Evolutionary conservation across 2,329 filamentous ascomycete genomes (phyloP), one percentile per base, ranked within the genome.

Genomic region (Alternaria arbusti): DNA sequence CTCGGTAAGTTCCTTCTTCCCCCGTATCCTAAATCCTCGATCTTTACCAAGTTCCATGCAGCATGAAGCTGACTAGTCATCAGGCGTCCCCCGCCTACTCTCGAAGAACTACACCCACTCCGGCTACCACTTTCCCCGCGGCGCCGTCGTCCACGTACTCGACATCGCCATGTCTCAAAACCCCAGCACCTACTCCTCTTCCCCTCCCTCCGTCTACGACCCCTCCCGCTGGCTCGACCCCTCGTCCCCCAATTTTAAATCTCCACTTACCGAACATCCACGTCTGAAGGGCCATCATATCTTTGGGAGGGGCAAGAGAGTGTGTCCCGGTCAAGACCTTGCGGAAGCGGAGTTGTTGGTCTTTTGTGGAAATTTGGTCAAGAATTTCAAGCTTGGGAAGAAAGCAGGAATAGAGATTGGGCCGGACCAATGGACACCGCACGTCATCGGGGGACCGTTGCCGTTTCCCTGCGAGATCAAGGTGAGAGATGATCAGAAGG

Each of bases 11-110:
- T 40, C 36, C 9, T 40, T 17, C n/a, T 40, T n/a, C 9, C n/a
- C 1, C 15, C 3, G 2, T 17, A 6, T 17, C 8, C 15, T 40
- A 0, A 3, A 17, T 40, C 0, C 1, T 17, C 5, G n/a, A 40
- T 11, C 36, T 40, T 0, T 40, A 1, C 9, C 36, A 40, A 3
- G 0, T 0, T 40, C 4, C 8, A 40, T 40, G 10, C n/a, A 40
- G n/a, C 36, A 17, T 40, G 9, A 40, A 40, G 36, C 36, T 40
- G 9, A 40, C n/a, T 4, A 17, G n/a, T 40, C n/a, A 1, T 40
- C 36, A 40, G 36, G 36, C 36, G 36, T 40, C 4, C 36, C 36
- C 1, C 36, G 36, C 4, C 36, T 40, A 17, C 36, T 40, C 36
- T 17, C 36, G 9, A 40, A 40, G 9, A 17, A 40, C 9, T 40